Percentiles rank a stretch among this genome's conserved stretches.
phyloP scores from a whole-genome alignment of 1,284 basidiomycete species.

The Spongiforma sp. region DNA sequence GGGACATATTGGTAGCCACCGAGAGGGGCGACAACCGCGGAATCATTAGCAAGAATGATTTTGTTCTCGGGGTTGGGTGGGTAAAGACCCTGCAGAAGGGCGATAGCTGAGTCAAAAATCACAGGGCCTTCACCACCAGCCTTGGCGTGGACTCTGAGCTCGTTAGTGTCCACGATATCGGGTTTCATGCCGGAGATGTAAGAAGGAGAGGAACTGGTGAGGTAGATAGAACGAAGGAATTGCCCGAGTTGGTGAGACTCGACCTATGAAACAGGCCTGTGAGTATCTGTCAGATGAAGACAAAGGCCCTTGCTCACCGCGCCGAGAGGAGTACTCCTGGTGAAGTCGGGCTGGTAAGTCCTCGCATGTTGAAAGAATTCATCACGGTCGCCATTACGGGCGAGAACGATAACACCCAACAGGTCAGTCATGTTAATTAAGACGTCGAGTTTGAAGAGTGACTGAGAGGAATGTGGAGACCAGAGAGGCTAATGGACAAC shows the following conservation, averaged over 20 bases:
- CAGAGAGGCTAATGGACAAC: slow-evolving; percentile 20
- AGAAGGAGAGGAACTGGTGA: slow-evolving; percentile 63
- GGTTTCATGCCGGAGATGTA: slow-evolving; percentile 70
- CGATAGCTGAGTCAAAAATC: slow-evolving; percentile 83
- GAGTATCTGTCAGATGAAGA: slow-evolving; percentile 1
- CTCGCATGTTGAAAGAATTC: slow-evolving; percentile 74
- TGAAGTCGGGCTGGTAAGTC: slow-evolving; percentile 72
- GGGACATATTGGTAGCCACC: slow-evolving; percentile 87
- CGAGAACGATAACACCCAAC: slow-evolving; percentile 81
- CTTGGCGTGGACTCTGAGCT: slow-evolving; percentile 80
- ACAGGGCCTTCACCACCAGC: slow-evolving; percentile 84
- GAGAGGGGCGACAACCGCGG: slow-evolving; percentile 74
- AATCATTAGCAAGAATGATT: slow-evolving; percentile 79
- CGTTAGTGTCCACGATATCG: slow-evolving; percentile 71
- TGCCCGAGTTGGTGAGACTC: slow-evolving; percentile 77
- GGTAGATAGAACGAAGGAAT: slow-evolving; percentile 72
- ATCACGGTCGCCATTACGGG: slow-evolving; percentile 83
- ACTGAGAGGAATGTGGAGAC: slow-evolving; percentile 22
- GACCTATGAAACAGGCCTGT: slow-evolving; percentile 44
- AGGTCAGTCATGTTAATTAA: slow-evolving; percentile 60
- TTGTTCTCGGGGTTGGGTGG: slow-evolving; percentile 74
- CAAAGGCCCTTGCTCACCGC: slow-evolving; percentile 53
- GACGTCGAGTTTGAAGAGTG: slow-evolving; percentile 18
- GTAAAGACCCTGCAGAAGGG: slow-evolving; percentile 80
- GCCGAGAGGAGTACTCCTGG: slow-evolving; percentile 84